phyloP scores from a whole-genome alignment of 1,139 yeast species.

The Diutina sp. region DNA sequence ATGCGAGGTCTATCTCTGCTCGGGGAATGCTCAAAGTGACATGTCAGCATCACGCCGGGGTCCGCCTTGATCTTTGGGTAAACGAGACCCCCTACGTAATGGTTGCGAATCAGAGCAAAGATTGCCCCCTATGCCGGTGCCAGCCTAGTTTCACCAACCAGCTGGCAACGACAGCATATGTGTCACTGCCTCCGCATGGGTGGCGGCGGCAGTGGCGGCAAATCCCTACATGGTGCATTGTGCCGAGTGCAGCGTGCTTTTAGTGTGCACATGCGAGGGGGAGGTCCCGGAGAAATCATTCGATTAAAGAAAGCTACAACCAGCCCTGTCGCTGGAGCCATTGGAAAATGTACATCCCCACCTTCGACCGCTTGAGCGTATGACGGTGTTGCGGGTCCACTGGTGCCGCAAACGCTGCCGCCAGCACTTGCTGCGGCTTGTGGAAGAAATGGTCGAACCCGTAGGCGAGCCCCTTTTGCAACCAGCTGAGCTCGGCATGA shows the following conservation, averaged over 20 bases:
- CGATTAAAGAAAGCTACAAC: background rate
- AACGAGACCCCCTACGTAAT: too few relatives aligned
- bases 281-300: background rate
- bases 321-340: constrained; percentile 1
- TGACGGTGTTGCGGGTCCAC: background rate
- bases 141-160: background rate
- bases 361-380: background rate
- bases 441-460: background rate
- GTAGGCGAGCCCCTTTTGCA: background rate
- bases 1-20: background rate
- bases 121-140: too few relatives aligned
- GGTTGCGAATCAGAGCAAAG: too few relatives aligned
- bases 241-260: background rate
- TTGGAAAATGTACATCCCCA: background rate
- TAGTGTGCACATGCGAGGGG: background rate
- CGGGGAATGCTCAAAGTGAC: background rate
- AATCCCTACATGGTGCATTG: background rate
- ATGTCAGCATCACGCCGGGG: too few relatives aligned
- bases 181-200: background rate
- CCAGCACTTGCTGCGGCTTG: background rate
- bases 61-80: too few relatives aligned
- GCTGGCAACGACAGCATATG: background rate
- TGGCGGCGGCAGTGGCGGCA: background rate
- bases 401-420: background rate
- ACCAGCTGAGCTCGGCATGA: background rate